Conservation (phyloP, 78 protist genomes). For the Dictyostelium firmibasis region DNA sequence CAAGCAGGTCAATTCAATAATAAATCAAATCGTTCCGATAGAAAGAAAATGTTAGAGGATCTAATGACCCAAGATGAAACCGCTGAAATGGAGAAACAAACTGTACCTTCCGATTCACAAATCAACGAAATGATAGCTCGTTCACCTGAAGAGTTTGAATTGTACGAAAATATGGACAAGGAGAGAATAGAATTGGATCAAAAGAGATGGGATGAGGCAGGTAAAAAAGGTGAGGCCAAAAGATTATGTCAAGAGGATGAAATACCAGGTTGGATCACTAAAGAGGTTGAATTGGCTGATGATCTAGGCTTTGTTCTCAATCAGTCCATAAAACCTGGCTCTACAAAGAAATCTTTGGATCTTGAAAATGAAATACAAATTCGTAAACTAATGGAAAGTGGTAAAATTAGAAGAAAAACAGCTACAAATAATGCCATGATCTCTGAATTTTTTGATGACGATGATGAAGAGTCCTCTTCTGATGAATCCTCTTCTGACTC, state of each 20-base stretch:
- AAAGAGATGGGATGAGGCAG: constrained; percentile 19
- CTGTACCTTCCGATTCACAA: constrained; percentile 52
- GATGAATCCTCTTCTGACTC: not conserved
- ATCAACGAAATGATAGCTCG: constrained; percentile 80
- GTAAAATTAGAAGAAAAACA: constrained; percentile 23
- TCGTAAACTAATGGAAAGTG: constrained; percentile 20
- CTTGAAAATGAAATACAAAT: not conserved
- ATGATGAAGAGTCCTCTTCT: not conserved
- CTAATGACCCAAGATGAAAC: constrained; percentile 75
- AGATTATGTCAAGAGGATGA: constrained; percentile 60
- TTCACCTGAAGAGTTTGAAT: constrained; percentile 70
- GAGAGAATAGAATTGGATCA: constrained; percentile 36
- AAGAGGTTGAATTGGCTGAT: constrained; percentile 43
- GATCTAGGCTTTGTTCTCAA: constrained; percentile 41
- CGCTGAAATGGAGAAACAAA: constrained; percentile 74
- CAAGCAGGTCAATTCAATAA: constrained; percentile 85
- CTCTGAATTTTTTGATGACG: constrained; percentile 10
- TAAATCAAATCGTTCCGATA: constrained; percentile 44
- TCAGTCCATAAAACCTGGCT: not conserved
- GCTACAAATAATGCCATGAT: not conserved
- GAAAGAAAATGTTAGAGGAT: constrained; percentile 66
- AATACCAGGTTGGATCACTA: constrained; percentile 56
- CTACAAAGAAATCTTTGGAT: not conserved
- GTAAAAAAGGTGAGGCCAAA: constrained; percentile 24
- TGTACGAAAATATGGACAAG: constrained; percentile 77